Conservation (phyloP, 441 rosid species). For the Francoa sonchifolia region DNA sequence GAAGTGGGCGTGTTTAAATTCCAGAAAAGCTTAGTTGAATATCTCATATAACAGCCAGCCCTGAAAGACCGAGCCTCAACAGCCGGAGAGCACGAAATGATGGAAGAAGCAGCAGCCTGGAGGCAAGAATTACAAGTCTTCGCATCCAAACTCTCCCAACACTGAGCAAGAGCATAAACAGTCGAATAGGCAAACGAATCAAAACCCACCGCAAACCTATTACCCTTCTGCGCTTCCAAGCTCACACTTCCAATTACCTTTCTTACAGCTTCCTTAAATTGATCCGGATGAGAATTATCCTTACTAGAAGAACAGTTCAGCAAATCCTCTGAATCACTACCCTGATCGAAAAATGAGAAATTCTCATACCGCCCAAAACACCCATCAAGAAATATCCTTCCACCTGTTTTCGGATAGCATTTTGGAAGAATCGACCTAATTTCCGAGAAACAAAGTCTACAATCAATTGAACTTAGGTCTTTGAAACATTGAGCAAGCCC, state of each 20-base stretch:
- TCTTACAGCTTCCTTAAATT: conserved; percentile 29
- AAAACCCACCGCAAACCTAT: conserved; percentile 50
- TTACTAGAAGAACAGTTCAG: conserved; percentile 31
- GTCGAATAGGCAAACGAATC: conserved; percentile 37
- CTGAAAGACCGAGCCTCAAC: conserved; percentile 63
- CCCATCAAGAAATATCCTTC: conserved; percentile 51
- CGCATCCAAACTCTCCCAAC: conserved; percentile 48
- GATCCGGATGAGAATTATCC: conserved; percentile 37
- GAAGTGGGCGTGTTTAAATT: conserved; percentile 23
- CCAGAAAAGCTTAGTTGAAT: conserved; percentile 49
- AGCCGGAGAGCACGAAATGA: conserved; percentile 38
- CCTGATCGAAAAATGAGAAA: conserved; percentile 54
- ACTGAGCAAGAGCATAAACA: conserved; percentile 82
- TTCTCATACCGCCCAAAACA: conserved; percentile 72
- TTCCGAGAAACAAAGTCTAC: conserved; percentile 68
- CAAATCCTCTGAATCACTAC: conserved; percentile 22
- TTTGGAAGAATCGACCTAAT: conserved; percentile 49
- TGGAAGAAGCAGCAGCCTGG: conserved; percentile 25
- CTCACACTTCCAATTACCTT: conserved; percentile 52
- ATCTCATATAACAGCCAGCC: conserved; percentile 72
- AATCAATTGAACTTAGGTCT: conserved; percentile 54
- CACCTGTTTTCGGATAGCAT: conserved; percentile 79
- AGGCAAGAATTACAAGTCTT: conserved; percentile 53
- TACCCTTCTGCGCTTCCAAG: conserved; percentile 29
- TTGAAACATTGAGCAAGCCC: conserved; percentile 39